phyloP scores from a whole-genome alignment of 2,329 filamentous ascomycete genomes.

The Ampelomyces quisqualis region DNA sequence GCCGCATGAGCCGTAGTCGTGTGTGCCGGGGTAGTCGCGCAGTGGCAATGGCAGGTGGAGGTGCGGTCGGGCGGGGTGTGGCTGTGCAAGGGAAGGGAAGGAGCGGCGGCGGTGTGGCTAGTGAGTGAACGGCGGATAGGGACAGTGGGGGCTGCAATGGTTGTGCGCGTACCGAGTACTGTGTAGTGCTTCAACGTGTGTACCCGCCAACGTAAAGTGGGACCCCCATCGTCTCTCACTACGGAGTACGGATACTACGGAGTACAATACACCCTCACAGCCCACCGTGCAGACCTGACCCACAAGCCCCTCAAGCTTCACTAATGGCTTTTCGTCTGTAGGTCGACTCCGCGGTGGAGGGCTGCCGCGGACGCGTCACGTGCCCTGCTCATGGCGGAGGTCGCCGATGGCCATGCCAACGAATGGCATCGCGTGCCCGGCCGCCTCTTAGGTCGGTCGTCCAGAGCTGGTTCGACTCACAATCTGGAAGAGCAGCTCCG shows the following conservation, averaged over 20 bases:
- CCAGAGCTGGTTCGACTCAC: conserved; percentile 27
- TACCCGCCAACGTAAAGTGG: conserved; percentile 3
- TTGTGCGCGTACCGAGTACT: background rate
- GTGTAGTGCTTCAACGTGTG: conserved; percentile 1
- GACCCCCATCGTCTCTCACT: too few relatives aligned
- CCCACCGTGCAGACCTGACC: conserved; percentile 30
- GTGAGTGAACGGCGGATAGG: conserved; percentile 12
- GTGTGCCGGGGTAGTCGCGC: background rate
- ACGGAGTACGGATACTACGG: too few relatives aligned
- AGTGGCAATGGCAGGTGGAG: background rate
- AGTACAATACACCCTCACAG: too few relatives aligned
- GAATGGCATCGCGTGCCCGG: conserved; percentile 26
- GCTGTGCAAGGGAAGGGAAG: conserved; percentile 6
- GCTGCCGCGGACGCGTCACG: conserved; percentile 24
- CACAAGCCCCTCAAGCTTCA: conserved; percentile 10
- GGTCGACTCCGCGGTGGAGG: conserved; percentile 14
- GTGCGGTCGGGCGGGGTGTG: conserved; percentile 17
- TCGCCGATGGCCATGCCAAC: conserved; percentile 38
- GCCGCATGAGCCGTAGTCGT: conserved; percentile 35
- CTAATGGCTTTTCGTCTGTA: conserved; percentile 8
- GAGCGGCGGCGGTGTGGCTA: conserved; percentile 14
- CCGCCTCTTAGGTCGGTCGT: conserved; percentile 22
- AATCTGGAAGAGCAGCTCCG: conserved; percentile 27
- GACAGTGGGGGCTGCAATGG: conserved; percentile 10
- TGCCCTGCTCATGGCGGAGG: conserved; percentile 30